phyloP scores from a whole-genome alignment of 169 alveolate genomes.

The Neospora caninum region DNA sequence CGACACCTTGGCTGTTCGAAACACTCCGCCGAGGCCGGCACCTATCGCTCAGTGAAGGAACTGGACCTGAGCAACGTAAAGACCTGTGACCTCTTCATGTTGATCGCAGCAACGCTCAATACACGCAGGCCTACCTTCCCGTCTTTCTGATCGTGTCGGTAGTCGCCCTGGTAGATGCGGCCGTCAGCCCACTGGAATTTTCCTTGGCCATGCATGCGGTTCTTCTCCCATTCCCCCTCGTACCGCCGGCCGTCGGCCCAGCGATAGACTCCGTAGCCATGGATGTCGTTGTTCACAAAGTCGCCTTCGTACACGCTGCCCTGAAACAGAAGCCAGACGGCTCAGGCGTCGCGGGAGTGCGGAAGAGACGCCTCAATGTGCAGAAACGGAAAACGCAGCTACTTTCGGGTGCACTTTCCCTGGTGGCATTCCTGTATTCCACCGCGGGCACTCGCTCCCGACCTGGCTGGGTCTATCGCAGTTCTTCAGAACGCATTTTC shows the following conservation, averaged over 20 bases:
- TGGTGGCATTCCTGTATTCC: no score
- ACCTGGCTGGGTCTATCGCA: no score
- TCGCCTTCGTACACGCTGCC: conserved; percentile 86
- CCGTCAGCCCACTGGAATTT: conserved; percentile 83
- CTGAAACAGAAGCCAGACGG: conserved; percentile 77
- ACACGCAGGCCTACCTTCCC: conserved; percentile 73
- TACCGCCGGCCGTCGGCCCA: conserved; percentile 79
- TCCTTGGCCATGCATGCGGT: conserved; percentile 49
- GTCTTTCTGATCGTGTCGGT: conserved; percentile 77
- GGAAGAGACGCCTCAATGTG: neutral
- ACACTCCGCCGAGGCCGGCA: no score
- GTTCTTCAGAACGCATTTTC: no score
- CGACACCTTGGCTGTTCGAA: no score
- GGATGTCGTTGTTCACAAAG: conserved; percentile 83
- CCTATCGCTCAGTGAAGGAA: no score
- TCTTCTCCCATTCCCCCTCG: conserved; percentile 80
- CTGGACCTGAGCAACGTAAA: no score
- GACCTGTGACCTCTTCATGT: no score
- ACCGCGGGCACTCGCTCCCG: no score
- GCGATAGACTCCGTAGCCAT: conserved; percentile 84
- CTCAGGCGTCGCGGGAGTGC: conserved; percentile 71
- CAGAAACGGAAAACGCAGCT: neutral
- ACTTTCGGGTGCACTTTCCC: no score
- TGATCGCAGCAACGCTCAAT: no score
- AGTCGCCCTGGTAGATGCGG: conserved; percentile 79